These are phyloP conservation scores for Acanthamoeba culbertsoni DNA, from an alignment of 208 protist genomes.

Conservation along the genomic window DNA sequence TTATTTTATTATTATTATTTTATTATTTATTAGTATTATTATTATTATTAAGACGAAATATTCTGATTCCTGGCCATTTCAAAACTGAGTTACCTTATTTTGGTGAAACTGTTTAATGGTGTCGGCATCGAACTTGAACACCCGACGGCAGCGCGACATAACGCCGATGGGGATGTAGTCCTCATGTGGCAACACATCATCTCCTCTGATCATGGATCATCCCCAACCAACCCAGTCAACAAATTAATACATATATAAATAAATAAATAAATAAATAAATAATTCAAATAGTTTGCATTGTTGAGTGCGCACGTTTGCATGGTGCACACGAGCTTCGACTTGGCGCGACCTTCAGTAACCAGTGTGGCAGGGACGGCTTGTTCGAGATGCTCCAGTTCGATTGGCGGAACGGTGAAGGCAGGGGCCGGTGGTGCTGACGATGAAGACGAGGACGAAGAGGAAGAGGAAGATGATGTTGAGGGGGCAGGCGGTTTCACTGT, in stretches of 20 bases:
- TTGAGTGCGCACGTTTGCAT: background rate
- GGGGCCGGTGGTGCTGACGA: background rate
- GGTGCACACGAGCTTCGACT: background rate
- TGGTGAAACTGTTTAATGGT: background rate
- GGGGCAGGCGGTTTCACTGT: background rate
- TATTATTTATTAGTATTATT: background rate
- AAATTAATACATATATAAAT: background rate
- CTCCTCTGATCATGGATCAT: background rate
- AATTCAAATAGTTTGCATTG: background rate
- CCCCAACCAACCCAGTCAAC: background rate
- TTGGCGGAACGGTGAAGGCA: background rate
- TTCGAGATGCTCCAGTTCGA: slow-evolving; percentile 12
- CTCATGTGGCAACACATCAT: background rate
- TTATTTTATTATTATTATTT: background rate
- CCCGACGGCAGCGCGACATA: background rate
- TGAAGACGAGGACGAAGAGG: background rate
- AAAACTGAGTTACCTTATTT: background rate
- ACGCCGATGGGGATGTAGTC: background rate
- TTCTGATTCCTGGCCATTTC: background rate
- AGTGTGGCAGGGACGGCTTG: background rate
- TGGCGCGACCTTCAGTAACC: background rate
- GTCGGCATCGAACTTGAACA: background rate
- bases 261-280: background rate
- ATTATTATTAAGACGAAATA: background rate
- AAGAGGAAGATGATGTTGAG: background rate